These are phyloP conservation scores for Solanum dulcamara DNA, from an alignment of 257 asterid genomes.

Conservation along the genomic window DNA sequence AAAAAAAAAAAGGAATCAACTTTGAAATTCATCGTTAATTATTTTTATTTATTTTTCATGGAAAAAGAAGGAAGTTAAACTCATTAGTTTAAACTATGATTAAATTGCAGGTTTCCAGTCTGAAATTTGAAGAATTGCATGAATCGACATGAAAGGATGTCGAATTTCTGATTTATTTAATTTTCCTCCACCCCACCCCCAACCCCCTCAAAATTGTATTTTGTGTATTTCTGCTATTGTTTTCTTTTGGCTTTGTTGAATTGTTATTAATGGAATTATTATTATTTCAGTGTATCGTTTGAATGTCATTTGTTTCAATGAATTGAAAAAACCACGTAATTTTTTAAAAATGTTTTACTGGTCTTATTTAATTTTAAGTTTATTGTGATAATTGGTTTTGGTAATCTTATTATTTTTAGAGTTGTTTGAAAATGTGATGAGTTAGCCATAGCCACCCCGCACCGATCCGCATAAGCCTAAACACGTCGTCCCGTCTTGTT, in stretches of 20 bases:
- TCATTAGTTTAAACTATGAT: background rate
- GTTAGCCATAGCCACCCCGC: no score
- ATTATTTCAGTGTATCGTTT: background rate
- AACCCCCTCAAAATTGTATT: background rate
- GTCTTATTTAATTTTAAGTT: background rate
- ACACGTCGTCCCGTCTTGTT: no score
- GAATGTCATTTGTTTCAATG: background rate
- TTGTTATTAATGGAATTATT: constrained; percentile 5
- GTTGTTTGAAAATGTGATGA: no score
- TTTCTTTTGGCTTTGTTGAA: background rate
- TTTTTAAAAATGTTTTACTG: background rate
- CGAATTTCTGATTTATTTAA: background rate
- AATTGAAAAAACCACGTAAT: background rate
- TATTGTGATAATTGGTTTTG: background rate
- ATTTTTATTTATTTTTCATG: no score
- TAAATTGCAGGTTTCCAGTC: constrained; percentile 19
- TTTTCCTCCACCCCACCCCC: background rate
- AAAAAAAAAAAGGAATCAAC: no score
- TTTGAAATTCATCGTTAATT: no score
- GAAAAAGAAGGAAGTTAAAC: no score
- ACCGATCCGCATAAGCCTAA: no score
- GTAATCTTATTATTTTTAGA: no score
- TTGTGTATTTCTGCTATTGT: background rate
- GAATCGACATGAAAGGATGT: constrained; percentile 38
- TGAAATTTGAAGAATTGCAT: constrained; percentile 1